A percentile compares a stretch with the other conserved stretches of the same genome.
Evolutionary conservation across 192 early-diverging fungal species (phyloP).

Genomic region (Endogone sp.): DNA sequence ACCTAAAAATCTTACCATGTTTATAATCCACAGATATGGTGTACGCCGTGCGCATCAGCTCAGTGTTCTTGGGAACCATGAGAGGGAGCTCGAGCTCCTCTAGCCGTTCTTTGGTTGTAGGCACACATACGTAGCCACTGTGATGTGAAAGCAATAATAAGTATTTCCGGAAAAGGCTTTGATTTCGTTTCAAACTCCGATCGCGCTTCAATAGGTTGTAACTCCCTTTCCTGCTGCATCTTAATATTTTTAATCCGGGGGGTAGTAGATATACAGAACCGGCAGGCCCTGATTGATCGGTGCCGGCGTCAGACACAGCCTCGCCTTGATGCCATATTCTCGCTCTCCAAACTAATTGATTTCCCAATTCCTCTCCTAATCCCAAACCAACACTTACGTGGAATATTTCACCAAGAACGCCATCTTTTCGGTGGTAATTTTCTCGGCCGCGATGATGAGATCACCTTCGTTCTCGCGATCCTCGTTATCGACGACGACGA

Average conservation of each 20-base stretch:
- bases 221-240: not conserved
- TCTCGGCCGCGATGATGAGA: slow-evolving; percentile 95
- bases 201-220: not conserved
- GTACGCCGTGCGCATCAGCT: slow-evolving; percentile 91
- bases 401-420: slow-evolving; percentile 96
- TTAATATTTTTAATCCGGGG: no score
- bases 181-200: not conserved
- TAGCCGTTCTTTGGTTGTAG: slow-evolving; percentile 72
- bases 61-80: slow-evolving; percentile 93
- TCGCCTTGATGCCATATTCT: not conserved
- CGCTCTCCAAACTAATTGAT: not conserved
- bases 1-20: slow-evolving; percentile 49
- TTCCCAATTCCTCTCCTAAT: no score
- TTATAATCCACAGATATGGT: slow-evolving; percentile 88
- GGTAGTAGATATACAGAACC: not conserved
- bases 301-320: not conserved
- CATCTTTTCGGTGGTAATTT: slow-evolving; percentile 85
- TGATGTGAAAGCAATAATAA: not conserved
- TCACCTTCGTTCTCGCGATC: slow-evolving; percentile 99
- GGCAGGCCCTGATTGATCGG: not conserved
- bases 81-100: slow-evolving; percentile 84
- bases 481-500: slow-evolving; percentile 95
- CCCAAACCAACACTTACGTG: slow-evolving; percentile 47
- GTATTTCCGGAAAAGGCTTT: not conserved
- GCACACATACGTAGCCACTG: slow-evolving; percentile 91